Evolutionary conservation across 257 asterid genomes (phyloP).

Genomic region (Rehmannia glutinosa): DNA sequence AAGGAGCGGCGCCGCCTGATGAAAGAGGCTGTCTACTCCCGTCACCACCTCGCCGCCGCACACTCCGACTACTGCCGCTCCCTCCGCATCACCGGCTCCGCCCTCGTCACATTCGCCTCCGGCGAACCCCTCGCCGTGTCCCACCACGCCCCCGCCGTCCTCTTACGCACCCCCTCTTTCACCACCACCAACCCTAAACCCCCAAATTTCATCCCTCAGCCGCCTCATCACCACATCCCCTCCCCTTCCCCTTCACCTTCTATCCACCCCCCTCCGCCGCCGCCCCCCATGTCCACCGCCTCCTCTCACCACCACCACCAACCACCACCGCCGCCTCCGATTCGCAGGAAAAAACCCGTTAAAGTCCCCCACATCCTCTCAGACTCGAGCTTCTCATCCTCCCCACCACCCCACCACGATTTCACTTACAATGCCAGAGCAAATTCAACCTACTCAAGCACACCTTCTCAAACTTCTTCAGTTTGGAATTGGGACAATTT

Average conservation of each 20-base stretch:
- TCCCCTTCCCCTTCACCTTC: conserved; percentile 45
- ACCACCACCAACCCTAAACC: conserved; percentile 29
- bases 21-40: conserved; percentile 80
- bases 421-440: conserved; percentile 62
- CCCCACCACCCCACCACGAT: conserved; percentile 49
- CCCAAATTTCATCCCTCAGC: conserved; percentile 26
- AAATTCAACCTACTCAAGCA: conserved; percentile 61
- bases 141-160: conserved; percentile 79
- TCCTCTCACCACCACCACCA: conserved; percentile 29
- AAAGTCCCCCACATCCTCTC: conserved; percentile 89
- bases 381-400: conserved; percentile 69
- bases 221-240: conserved; percentile 20
- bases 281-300: conserved; percentile 46
- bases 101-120: conserved; percentile 78
- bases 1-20: conserved; percentile 98
- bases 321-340: conserved; percentile 24
- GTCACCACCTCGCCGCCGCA: conserved; percentile 95
- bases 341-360: conserved; percentile 44
- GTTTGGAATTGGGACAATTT: conserved; percentile 98
- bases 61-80: conserved; percentile 96
- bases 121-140: conserved; percentile 86
- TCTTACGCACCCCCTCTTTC: conserved; percentile 60
- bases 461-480: conserved; percentile 89
- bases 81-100: conserved; percentile 77
- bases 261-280: conserved; percentile 33